Base-by-base conservation (phyloP, 2,329 filamentous ascomycete genomes). In the Tricladium varicosporioides region DNA sequence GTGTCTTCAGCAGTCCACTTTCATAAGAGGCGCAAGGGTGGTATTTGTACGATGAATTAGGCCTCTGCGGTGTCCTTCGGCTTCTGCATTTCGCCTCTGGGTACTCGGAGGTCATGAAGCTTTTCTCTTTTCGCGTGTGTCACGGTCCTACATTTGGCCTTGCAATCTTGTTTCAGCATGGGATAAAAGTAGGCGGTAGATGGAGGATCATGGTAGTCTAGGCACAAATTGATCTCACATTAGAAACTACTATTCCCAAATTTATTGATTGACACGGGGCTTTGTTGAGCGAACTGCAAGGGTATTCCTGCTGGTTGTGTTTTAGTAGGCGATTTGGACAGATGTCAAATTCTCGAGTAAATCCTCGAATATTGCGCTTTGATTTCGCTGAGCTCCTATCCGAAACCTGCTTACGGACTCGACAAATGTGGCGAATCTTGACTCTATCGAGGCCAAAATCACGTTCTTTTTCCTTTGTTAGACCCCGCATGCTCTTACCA, bases 151-250 rank as follows among this genome's bases (percentile, higher is more conserved):
- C 65, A 61, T 67, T 62, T 65, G 63, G 63, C 62, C 60, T 66
- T 66, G 65, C 67, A 54, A 69, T 67, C 62, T 67, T 67, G 62
- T 63, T 68, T 69, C 62, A 62, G 64, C 66, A 69, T 68, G 67
- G 66, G 69, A 69, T 67, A 69, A 69, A 69, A 70, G 68, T 65
- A 66, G 65, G 60, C 64, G 62, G 62, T 69, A 69, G 68, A 69
- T 68, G 68, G 63, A 69, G 64, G 67, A 64, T 69, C 58, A 68
- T 64, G 68, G 64, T 70, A 71, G 69, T 68, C 63, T 71, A 70
- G 68, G 66, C 57, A 40, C 36, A 63, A 71, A 71, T 71, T 63
- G 67, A 71, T 69, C 67, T 69, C 64, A 67, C 66, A 67, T 69
- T 71, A 69, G 65, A 67, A 69, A 67, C 66, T 54, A 54, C 47